Evolutionary conservation across 2,329 filamentous ascomycete genomes (phyloP).

Genomic region (Nakataea oryzae): DNA sequence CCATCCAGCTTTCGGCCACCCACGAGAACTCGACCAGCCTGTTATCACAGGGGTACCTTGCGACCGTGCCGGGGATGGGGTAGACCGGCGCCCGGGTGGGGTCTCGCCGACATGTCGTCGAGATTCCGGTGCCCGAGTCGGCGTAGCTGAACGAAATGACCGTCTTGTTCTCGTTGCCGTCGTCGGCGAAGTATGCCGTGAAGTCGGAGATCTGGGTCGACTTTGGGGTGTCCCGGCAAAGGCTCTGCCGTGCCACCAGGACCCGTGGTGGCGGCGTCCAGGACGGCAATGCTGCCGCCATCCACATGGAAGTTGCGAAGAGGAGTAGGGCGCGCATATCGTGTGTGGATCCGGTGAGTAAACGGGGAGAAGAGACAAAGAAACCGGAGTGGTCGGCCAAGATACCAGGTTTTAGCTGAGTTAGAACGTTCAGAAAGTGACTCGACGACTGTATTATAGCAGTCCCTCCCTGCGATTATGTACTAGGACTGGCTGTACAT

Average conservation of each 20-base stretch:
- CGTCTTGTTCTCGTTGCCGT: conserved; percentile 19
- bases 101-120: conserved; percentile 31
- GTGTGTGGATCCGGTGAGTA: too few relatives aligned
- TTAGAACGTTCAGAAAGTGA: too few relatives aligned
- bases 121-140: conserved; percentile 26
- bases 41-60: conserved; percentile 33
- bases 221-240: not conserved
- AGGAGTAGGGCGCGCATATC: not conserved
- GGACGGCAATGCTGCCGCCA: not conserved
- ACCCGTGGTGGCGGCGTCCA: not conserved
- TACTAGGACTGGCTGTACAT: too few relatives aligned
- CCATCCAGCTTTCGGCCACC: conserved; percentile 7
- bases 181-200: conserved; percentile 8
- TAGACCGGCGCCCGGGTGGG: conserved; percentile 24
- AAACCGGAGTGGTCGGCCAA: not conserved
- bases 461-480: not conserved
- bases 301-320: not conserved
- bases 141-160: conserved; percentile 28
- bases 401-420: too few relatives aligned
- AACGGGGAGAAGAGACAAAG: too few relatives aligned
- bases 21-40: conserved; percentile 31
- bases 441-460: not conserved
- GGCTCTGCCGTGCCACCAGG: not conserved
- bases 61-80: conserved; percentile 15
- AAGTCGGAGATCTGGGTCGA: not conserved